Evolutionary conservation across 2,329 filamentous ascomycete species (phyloP), one percentile per base, ranked within the genome.

Genomic region (Cadophora malorum): DNA sequence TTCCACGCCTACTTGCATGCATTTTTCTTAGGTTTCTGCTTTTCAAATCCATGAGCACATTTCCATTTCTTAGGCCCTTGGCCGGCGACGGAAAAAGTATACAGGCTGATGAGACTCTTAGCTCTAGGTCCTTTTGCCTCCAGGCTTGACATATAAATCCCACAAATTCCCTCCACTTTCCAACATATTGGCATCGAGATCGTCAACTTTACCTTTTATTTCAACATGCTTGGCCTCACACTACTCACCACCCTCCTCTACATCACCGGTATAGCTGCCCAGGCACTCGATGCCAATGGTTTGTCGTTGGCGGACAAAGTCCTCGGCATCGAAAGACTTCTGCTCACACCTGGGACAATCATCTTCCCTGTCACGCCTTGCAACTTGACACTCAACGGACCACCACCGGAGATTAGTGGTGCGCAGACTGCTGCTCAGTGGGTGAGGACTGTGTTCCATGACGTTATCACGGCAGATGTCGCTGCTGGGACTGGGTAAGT

Each of bases 401-500:
- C 58, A 63, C 67, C 70, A 19, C 19, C 25, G 6, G 41, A 41
- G n/a, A 41, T 61, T 2, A 41, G 45, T 19, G 56, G 49, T 56
- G 66, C 63, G 5, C 64, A 68, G 35, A 73, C 68, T 21, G 68
- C 73, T 19, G 86, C 86, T 6, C 85, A 89, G 75, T 90, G 87
- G 87, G 77, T 90, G 47, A 81, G 87, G 41, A 82, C 84, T 10
- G 86, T 83, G 23, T 89, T 89, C 69, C 87, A 89, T 76, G 87
- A 89, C 74, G 85, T 87, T 80, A 80, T 86, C 4, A 86, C 86
- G 4, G 83, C 80, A 31, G 86, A 85, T 72, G 76, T 73, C 12
- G 41, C 60, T 35, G 69, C 71, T 38, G 66, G 70, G 4, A 70
- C 65, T 62, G 70, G 71, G 71, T 71, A 41, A 63, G 67, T 61